Percentiles rank a stretch among this genome's conserved stretches.
Conservation (phyloP, 768 basidiomycete species). For the Udeniomyces megalosporus region DNA sequence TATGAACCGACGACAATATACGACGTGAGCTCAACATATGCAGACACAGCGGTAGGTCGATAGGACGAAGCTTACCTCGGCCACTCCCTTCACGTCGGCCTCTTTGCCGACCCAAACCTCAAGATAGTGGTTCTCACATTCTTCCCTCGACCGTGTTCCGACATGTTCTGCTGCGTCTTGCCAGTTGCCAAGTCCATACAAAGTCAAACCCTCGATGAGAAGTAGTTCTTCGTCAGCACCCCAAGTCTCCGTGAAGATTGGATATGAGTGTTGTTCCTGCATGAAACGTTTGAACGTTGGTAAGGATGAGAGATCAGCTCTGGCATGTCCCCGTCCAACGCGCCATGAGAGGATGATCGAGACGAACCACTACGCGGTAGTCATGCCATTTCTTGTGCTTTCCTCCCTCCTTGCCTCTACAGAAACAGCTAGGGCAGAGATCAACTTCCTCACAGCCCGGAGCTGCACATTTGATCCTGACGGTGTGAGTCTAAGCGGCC, state of each 20-base stretch:
- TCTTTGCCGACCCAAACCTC: slow-evolving; percentile 38
- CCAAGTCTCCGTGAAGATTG: slow-evolving; percentile 90
- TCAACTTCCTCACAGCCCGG: slow-evolving; percentile 58
- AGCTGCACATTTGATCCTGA: slow-evolving; percentile 86
- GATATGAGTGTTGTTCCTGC: slow-evolving; percentile 89
- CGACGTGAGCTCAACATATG: too few relatives aligned
- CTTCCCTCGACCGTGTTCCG: slow-evolving; percentile 82
- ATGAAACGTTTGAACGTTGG: neutral
- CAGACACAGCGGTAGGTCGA: slow-evolving; percentile 58
- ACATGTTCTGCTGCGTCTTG: slow-evolving; percentile 82
- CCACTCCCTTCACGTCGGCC: neutral
- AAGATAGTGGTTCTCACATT: slow-evolving; percentile 79
- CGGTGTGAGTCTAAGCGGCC: slow-evolving; percentile 51
- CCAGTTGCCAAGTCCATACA: slow-evolving; percentile 90
- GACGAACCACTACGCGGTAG: slow-evolving; percentile 73
- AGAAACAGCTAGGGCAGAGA: slow-evolving; percentile 84
- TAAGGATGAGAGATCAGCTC: neutral
- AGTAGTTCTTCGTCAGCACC: slow-evolving; percentile 93
- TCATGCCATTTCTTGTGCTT: slow-evolving; percentile 71
- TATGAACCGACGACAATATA: neutral
- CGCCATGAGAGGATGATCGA: neutral
- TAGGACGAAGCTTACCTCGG: slow-evolving; percentile 34
- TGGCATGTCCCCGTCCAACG: neutral
- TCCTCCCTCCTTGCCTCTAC: slow-evolving; percentile 72
- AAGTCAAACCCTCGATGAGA: slow-evolving; percentile 69